phyloP scores from a whole-genome alignment of 139 green algal species.

The Monoraphidium neglectum region DNA sequence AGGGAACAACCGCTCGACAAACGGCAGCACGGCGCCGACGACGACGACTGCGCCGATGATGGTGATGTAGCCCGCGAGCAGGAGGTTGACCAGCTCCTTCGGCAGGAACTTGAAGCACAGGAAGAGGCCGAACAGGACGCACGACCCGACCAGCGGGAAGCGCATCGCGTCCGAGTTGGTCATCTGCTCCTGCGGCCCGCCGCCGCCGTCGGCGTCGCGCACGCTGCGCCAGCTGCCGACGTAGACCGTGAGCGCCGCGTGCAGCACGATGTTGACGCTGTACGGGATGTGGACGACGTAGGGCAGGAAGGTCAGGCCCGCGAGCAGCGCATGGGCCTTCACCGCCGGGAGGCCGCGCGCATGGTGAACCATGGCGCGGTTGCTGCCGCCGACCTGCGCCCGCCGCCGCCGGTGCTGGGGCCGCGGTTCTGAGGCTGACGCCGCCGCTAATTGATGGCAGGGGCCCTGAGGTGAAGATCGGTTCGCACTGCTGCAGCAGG shows the following conservation, averaged over 20 bases:
- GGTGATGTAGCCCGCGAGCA: constrained; percentile 90
- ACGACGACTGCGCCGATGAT: constrained; percentile 84
- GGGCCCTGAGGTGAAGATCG: no score
- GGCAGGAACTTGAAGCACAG: constrained; percentile 95
- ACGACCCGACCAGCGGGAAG: constrained; percentile 94
- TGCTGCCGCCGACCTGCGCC: no score
- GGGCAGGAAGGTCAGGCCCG: constrained; percentile 35
- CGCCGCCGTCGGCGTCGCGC: constrained; percentile 55
- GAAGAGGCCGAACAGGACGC: constrained; percentile 95
- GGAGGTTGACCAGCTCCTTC: constrained; percentile 79
- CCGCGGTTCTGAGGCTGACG: no score
- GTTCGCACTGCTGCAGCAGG: no score
- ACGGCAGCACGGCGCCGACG: constrained; percentile 60
- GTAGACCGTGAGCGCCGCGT: constrained; percentile 82
- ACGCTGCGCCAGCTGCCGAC: constrained; percentile 84
- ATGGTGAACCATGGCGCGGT: no score
- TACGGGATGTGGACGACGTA: constrained; percentile 58
- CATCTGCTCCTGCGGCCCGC: constrained; percentile 77
- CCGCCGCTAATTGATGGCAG: no score
- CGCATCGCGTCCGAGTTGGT: constrained; percentile 90
- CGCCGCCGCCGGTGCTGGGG: no score
- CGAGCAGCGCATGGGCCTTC: constrained; percentile 41
- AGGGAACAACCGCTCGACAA: constrained; percentile 56
- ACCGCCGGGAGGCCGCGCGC: constrained; percentile 16
- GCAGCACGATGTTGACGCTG: constrained; percentile 86